These are phyloP conservation scores for Capillidium heterosporum DNA, from an alignment of 371 early-diverging fungal species.

Conservation along the genomic window DNA sequence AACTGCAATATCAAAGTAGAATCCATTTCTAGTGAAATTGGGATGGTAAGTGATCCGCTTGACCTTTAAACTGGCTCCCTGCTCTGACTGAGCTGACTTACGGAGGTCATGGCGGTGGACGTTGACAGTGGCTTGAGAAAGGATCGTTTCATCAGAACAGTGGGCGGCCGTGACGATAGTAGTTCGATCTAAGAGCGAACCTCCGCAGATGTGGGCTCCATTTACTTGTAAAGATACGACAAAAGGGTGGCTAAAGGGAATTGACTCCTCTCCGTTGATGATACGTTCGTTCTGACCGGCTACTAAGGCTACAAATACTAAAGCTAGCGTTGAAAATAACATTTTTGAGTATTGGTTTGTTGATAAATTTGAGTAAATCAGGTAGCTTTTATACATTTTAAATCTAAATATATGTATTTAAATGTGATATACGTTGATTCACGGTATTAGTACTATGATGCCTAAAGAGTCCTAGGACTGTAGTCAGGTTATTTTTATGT, in stretches of 20 bases:
- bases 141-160: background rate
- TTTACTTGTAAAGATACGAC: background rate
- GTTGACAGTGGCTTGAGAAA: background rate
- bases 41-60: background rate
- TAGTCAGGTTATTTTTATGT: too few relatives aligned
- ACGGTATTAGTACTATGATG: too few relatives aligned
- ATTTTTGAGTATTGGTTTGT: too few relatives aligned
- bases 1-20: background rate
- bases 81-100: background rate
- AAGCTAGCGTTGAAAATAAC: too few relatives aligned
- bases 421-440: too few relatives aligned
- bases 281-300: background rate
- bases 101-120: background rate
- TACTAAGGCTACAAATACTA: too few relatives aligned
- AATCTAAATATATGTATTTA: too few relatives aligned
- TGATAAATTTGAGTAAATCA: too few relatives aligned
- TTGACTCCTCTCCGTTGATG: background rate
- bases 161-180: conserved; percentile 1
- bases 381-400: too few relatives aligned
- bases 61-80: background rate
- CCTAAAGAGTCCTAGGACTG: too few relatives aligned
- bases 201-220: background rate
- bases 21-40: background rate
- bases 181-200: background rate
- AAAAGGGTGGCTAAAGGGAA: background rate